Conservation (phyloP, 306 rosid species). For the Alnus glutinosa region DNA sequence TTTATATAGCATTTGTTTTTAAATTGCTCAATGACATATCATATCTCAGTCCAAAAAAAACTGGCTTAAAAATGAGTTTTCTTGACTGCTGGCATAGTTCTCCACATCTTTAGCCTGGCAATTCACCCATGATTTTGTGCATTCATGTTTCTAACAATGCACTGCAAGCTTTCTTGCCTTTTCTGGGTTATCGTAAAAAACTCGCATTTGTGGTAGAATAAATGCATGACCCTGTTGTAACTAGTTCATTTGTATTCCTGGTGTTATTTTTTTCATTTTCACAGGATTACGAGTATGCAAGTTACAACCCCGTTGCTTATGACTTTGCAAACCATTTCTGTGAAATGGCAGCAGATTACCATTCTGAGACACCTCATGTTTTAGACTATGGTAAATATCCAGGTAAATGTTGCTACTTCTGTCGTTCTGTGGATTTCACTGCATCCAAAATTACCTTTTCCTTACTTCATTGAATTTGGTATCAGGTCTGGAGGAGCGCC, state of each 20-base stretch:
- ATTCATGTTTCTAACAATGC: background rate
- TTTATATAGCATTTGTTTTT: background rate
- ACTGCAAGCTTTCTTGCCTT: background rate
- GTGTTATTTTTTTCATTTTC: background rate
- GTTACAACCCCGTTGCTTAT: constrained; percentile 81
- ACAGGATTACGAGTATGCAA: constrained; percentile 89
- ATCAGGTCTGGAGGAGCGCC: constrained; percentile 75
- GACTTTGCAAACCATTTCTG: constrained; percentile 94
- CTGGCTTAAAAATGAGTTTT: background rate
- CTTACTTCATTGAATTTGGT: constrained; percentile 17
- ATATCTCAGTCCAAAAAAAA: too few relatives aligned
- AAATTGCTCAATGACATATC: background rate
- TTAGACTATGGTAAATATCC: constrained; percentile 83
- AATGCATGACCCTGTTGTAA: background rate
- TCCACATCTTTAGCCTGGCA: constrained; percentile 1
- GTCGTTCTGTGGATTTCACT: constrained; percentile 2
- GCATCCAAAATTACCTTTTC: constrained; percentile 2
- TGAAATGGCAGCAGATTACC: constrained; percentile 95
- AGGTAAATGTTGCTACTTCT: constrained; percentile 38
- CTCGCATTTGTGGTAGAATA: background rate
- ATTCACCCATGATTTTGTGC: background rate
- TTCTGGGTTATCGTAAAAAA: background rate
- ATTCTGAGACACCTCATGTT: constrained; percentile 76
- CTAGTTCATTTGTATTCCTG: background rate
- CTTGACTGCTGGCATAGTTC: background rate